These are phyloP conservation scores for Phytophthora pisi DNA, from an alignment of 352 stramenopile species.

Conservation along the genomic window DNA sequence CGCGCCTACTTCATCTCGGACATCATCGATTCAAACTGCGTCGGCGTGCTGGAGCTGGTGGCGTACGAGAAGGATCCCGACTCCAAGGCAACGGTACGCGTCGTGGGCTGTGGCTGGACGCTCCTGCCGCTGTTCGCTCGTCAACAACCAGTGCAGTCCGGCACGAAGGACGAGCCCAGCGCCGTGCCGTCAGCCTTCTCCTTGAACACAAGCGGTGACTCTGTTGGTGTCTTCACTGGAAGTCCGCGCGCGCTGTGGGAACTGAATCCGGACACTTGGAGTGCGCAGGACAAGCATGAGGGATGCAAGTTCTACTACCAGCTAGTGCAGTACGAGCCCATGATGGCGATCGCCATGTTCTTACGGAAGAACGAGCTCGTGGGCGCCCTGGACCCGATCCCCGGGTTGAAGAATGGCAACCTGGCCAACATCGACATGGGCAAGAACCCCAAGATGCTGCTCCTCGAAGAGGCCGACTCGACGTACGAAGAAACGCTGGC, in stretches of 20 bases:
- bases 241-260: slow-evolving; percentile 79
- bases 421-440: slow-evolving; percentile 71
- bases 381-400: slow-evolving; percentile 71
- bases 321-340: slow-evolving; percentile 59
- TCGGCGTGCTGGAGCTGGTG: slow-evolving; percentile 94
- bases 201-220: slow-evolving; percentile 47
- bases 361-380: slow-evolving; percentile 91
- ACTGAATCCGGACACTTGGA: slow-evolving; percentile 57
- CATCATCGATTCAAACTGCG: slow-evolving; percentile 89
- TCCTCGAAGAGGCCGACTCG: slow-evolving; percentile 49
- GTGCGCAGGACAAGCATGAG: slow-evolving; percentile 56
- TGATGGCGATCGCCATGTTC: slow-evolving; percentile 62
- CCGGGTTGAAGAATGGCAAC: slow-evolving; percentile 75
- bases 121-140: slow-evolving; percentile 89
- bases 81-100: slow-evolving; percentile 68
- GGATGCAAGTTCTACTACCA: slow-evolving; percentile 76
- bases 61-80: slow-evolving; percentile 85
- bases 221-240: slow-evolving; percentile 71
- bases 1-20: slow-evolving; percentile 86
- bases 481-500: slow-evolving; percentile 58
- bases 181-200: slow-evolving; percentile 36
- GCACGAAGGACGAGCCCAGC: slow-evolving; percentile 6
- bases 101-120: slow-evolving; percentile 93
- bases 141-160: slow-evolving; percentile 21
- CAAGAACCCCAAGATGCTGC: slow-evolving; percentile 64